phyloP scores from a whole-genome alignment of 1,284 basidiomycete species.

The Fomitopsis betulina region DNA sequence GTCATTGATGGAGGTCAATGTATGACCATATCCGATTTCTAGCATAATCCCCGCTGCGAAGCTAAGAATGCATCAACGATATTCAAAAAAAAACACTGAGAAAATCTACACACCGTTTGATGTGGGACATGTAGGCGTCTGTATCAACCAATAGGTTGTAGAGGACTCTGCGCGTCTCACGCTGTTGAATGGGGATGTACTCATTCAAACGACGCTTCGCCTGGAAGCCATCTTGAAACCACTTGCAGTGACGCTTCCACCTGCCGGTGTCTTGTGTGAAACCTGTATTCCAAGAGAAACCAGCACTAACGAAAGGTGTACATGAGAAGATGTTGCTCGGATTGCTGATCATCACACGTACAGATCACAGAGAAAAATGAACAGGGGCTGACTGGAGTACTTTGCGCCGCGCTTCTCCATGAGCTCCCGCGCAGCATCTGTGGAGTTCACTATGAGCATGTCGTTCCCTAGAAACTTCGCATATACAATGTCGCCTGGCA shows the following conservation, averaged over 20 bases:
- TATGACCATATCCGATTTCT: constrained; percentile 16
- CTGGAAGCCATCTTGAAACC: constrained; percentile 27
- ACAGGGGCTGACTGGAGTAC: no score
- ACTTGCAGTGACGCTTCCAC: constrained; percentile 26
- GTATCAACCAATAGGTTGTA: constrained; percentile 19
- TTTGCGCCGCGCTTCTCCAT: constrained; percentile 35
- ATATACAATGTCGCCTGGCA: constrained; percentile 24
- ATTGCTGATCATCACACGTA: not conserved
- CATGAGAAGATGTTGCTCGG: not conserved
- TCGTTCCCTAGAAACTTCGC: constrained; percentile 29
- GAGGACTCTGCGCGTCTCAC: constrained; percentile 24
- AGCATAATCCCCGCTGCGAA: constrained; percentile 9
- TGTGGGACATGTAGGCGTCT: constrained; percentile 16
- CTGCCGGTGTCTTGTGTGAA: constrained; percentile 24
- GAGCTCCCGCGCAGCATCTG: constrained; percentile 31
- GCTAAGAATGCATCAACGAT: not conserved
- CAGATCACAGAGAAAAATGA: constrained; percentile 28
- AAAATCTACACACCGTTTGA: constrained; percentile 23
- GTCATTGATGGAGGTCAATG: constrained; percentile 10
- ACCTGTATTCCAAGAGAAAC: constrained; percentile 23
- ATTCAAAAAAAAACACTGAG: no score
- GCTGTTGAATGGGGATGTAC: constrained; percentile 21
- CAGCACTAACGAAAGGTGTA: not conserved
- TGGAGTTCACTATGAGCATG: constrained; percentile 33
- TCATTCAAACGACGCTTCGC: constrained; percentile 14